Conservation (phyloP, 257 asterid genomes). For the Ajuga chamaepitys region DNA sequence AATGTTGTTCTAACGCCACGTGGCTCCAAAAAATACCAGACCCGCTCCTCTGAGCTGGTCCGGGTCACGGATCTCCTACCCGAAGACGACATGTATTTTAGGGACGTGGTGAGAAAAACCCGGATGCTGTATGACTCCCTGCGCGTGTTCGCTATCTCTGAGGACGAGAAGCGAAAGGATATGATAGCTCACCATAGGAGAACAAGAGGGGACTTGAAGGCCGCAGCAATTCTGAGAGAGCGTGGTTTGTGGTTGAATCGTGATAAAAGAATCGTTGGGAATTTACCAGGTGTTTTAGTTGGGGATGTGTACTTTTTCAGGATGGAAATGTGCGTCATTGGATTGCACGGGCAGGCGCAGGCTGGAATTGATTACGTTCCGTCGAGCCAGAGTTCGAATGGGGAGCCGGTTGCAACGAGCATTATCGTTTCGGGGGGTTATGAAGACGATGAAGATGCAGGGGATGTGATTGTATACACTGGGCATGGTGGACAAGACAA, state of each 20-base stretch:
- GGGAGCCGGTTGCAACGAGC: constrained; percentile 88
- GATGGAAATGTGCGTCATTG: constrained; percentile 72
- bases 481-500: constrained; percentile 98
- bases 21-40: constrained; percentile 21
- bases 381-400: constrained; percentile 61
- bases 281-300: constrained; percentile 57
- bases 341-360: constrained; percentile 79
- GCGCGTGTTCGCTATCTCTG: constrained; percentile 38
- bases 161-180: constrained; percentile 38
- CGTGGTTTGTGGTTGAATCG: constrained; percentile 64
- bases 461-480: constrained; percentile 71
- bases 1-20: constrained; percentile 25
- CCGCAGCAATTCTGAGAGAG: constrained; percentile 52
- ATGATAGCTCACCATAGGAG: constrained; percentile 15
- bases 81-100: constrained; percentile 44
- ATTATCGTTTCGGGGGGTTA: constrained; percentile 82
- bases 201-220: constrained; percentile 59
- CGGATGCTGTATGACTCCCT: constrained; percentile 69
- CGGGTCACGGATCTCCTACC: constrained; percentile 58
- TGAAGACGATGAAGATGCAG: constrained; percentile 82
- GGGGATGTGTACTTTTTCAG: constrained; percentile 73
- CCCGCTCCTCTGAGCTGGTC: constrained; percentile 71
- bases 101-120: constrained; percentile 46
- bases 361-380: constrained; percentile 87
- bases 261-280: constrained; percentile 67